Base-by-base conservation (phyloP, 768 basidiomycete genomes). In the Candolleomyces efflorescens region DNA sequence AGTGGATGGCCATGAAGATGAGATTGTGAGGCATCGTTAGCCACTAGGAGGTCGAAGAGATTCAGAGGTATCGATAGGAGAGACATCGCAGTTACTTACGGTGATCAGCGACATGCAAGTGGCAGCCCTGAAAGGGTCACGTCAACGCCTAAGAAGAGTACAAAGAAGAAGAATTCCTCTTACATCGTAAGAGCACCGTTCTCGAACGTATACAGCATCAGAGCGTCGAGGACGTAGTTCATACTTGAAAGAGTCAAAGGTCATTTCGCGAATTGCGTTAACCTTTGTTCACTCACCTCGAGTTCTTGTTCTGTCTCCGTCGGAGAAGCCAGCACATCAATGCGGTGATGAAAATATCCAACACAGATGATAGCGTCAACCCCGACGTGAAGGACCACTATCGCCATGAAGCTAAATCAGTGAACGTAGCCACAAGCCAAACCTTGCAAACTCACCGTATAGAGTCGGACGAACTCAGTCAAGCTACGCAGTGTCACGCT, bases 361-460 rank as follows among this genome's bases (percentile, higher is more conserved):
- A 73, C 5, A 69, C 64, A 1, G 78, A 75, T 1, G 82, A 82
- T 37, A 82, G 68, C 1, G 79, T 75, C 10, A 83, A 69, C 5
- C 82, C 82, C 17, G 78, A 71, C 6, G 82, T 82, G 59, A 82
- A 82, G 20, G 81, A 64, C 81, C 82, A 82, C 82, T 82, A 55
- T 41, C 53, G 18, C 24, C 22, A 60, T 12, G 18, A 27, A 44
- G 23, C n/a, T 24, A 52, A 27, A 48, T 12, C 11, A 12, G 15
- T 44, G 10, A 52, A 6, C 11, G 22, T 13, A 23, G 15, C 23
- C 15, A 22, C 43, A 18, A 17, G 15, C 18, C 13, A 53, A 44
- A 38, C 39, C 37, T 48, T 55, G 32, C 18, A 46, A 45, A 37
- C 36, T 38, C 24, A 49, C 55, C 15, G 47, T 32, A 27, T 26